Percentiles rank a stretch among this genome's conserved stretches.
Evolutionary conservation across 2,329 filamentous ascomycete species (phyloP).

Genomic region (Cladophialophora bantiana): DNA sequence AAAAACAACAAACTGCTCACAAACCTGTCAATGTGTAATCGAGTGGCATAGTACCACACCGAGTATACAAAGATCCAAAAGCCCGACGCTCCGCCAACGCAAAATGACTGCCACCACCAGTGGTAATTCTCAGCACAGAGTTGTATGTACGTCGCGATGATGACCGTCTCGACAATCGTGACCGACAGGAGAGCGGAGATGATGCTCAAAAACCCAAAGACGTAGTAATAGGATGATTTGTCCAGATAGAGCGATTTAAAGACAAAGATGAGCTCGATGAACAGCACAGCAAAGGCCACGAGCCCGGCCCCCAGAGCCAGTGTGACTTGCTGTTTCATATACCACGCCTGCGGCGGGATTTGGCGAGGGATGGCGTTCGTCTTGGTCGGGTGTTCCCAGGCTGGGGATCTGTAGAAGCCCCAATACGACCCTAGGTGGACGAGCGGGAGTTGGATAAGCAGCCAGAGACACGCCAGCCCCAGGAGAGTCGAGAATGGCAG

Average conservation of each 20-base stretch:
- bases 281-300: conserved; percentile 84
- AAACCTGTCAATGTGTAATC: conserved; percentile 81
- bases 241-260: conserved; percentile 90
- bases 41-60: conserved; percentile 81
- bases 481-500: conserved; percentile 82
- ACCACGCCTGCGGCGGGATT: conserved; percentile 78
- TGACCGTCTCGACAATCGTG: conserved; percentile 81
- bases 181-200: conserved; percentile 75
- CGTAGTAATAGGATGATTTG: conserved; percentile 90
- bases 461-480: conserved; percentile 76
- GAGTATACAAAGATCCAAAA: conserved; percentile 85
- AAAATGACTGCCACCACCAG: conserved; percentile 92
- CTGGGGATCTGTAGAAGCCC: conserved; percentile 70
- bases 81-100: conserved; percentile 76
- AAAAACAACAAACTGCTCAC: conserved; percentile 84
- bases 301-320: conserved; percentile 71
- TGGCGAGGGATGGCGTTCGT: conserved; percentile 74
- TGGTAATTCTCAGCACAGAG: conserved; percentile 85
- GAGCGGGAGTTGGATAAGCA: conserved; percentile 83
- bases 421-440: conserved; percentile 82
- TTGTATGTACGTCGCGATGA: conserved; percentile 82
- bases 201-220: conserved; percentile 83
- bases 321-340: conserved; percentile 69
- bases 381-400: conserved; percentile 84
- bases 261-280: conserved; percentile 85